Evolutionary conservation across 2,329 filamentous ascomycete genomes (phyloP), one percentile per base, ranked within the genome.

Genomic region (Fusarium sp.): DNA sequence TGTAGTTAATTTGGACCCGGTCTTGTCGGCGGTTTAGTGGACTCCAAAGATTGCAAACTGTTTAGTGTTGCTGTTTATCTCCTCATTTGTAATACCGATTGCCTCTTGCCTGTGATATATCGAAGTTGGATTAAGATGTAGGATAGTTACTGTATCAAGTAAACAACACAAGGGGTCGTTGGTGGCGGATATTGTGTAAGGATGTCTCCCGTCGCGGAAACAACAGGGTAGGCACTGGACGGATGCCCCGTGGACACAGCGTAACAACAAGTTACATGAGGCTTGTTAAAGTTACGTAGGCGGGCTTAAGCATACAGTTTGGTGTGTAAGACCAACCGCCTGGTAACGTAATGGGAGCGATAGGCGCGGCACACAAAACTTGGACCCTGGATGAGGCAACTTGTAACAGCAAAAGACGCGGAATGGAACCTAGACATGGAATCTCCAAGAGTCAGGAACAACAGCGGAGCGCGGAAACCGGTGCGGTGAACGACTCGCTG

Each of bases 21-120:
- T 40, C 50, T 47, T 69, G 54, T 77, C 67, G 71, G 73, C 57
- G 62, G 43, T 65, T 67, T 69, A 76, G 75, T 76, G 75, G 73
- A 53, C 66, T 64, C 58, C 57, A 52, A 33, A 64, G 66, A 64
- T 72, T 75, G 62, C 60, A 63, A 61, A 28, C 42, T 59, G 32
- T 52, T 52, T 67, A 64, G 42, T 47, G 44, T 28, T 38, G 53
- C 49, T 50, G 57, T 43, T 61, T 43, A 44, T 64, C 38, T 60
- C 47, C n/a, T 40, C 46, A 21, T 33, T 52, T 42, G 44, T 38
- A 37, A 49, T 67, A 62, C 50, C 28, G 32, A 40, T 44, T 37
- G 62, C 59, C 60, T 50, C 38, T 35, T 33, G 25, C 35, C 63
- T 11, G 46, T 53, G 44, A 33, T 57, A 65, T 54, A 53, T 54